Percentiles rank a stretch among this genome's conserved stretches.
Conservation (phyloP, 2,329 filamentous ascomycete genomes). For the Aspergillus hiratsukae region DNA sequence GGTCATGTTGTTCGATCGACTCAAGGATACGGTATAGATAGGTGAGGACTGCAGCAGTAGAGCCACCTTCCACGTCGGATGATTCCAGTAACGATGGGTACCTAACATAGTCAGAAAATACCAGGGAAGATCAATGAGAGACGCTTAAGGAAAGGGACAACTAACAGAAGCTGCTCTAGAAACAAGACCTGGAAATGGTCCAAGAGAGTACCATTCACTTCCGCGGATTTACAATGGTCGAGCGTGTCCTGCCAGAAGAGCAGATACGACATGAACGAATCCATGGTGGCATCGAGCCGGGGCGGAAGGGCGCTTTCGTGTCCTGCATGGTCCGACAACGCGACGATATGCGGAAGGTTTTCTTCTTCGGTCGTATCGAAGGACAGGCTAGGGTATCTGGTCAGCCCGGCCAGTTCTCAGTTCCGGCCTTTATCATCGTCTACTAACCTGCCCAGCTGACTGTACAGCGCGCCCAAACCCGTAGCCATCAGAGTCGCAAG, state of each 20-base stretch:
- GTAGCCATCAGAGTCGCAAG: constrained; percentile 96
- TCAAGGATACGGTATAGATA: constrained; percentile 89
- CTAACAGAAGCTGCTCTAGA: constrained; percentile 84
- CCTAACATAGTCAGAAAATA: constrained; percentile 42
- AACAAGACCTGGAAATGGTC: constrained; percentile 98
- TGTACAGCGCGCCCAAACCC: constrained; percentile 75
- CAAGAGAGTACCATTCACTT: constrained; percentile 86
- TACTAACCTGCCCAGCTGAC: constrained; percentile 58
- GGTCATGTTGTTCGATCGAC: constrained; percentile 84
- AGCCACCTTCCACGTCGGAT: constrained; percentile 93
- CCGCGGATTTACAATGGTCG: constrained; percentile 86
- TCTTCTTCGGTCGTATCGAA: constrained; percentile 66
- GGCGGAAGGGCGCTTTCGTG: constrained; percentile 68
- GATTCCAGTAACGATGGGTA: constrained; percentile 95
- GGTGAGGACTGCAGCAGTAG: constrained; percentile 90
- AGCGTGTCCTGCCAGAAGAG: constrained; percentile 98
- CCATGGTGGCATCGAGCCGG: constrained; percentile 81
- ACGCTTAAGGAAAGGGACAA: constrained; percentile 5
- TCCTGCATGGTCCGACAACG: constrained; percentile 81
- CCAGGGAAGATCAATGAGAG: background rate
- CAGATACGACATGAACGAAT: constrained; percentile 90
- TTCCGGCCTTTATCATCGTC: background rate
- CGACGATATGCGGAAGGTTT: constrained; percentile 71
- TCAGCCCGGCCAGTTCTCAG: constrained; percentile 53
- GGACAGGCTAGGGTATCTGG: constrained; percentile 62